These are phyloP conservation scores for Aspergillus pseudotamarii DNA, from an alignment of 2,329 filamentous ascomycete genomes.

Conservation along the genomic window DNA sequence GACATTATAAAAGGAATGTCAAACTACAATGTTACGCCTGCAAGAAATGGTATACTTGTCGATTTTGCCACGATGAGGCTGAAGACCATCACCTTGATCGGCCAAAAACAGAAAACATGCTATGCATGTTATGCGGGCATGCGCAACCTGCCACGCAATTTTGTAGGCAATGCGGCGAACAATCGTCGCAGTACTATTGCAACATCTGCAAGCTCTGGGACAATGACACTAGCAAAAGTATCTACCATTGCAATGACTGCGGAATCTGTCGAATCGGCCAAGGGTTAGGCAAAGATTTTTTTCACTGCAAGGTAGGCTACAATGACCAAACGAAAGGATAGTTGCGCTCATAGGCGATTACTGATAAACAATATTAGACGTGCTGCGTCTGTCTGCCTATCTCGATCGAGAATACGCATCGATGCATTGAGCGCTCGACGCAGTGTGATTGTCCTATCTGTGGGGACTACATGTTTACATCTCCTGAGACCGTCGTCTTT, in stretches of 20 bases:
- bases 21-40: conserved; percentile 93
- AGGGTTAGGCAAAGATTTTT: conserved; percentile 93
- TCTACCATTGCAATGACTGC: conserved; percentile 95
- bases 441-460: conserved; percentile 98
- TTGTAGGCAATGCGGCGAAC: conserved; percentile 75
- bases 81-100: conserved; percentile 81
- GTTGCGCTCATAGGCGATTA: not conserved
- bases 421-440: conserved; percentile 90
- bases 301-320: conserved; percentile 84
- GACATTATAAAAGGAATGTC: conserved; percentile 93
- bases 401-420: conserved; percentile 79
- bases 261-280: conserved; percentile 91
- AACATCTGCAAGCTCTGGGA: conserved; percentile 96
- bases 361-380: conserved; percentile 56
- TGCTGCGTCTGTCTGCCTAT: conserved; percentile 96
- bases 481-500: conserved; percentile 83
- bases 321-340: not conserved
- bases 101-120: conserved; percentile 87
- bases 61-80: conserved; percentile 85
- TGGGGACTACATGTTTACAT: conserved; percentile 94
- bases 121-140: conserved; percentile 92
- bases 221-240: conserved; percentile 83
- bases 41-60: conserved; percentile 89
- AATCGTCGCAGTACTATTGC: conserved; percentile 89
- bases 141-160: conserved; percentile 79